phyloP scores from a whole-genome alignment of 2,329 filamentous ascomycete genomes.

The Cercospora canescens region DNA sequence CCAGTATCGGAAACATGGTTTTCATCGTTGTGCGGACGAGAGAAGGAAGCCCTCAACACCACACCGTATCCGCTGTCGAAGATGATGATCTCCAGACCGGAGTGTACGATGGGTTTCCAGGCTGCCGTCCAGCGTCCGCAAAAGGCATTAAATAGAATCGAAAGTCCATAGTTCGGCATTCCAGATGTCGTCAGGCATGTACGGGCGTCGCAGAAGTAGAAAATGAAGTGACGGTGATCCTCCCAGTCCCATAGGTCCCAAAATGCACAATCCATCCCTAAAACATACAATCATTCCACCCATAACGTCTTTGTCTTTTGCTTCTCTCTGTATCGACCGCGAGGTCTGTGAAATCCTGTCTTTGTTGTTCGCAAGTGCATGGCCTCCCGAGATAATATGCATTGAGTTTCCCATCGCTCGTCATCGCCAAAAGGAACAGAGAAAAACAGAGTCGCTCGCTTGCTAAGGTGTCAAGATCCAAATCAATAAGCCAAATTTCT shows the following conservation, averaged over 20 bases:
- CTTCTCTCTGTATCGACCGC: constrained; percentile 15
- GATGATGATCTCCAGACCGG: constrained; percentile 17
- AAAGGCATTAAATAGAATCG: constrained; percentile 15
- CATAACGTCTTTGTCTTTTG: constrained; percentile 5
- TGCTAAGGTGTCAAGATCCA: constrained; percentile 18
- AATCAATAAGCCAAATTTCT: constrained; percentile 36
- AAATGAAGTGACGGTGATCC: background rate
- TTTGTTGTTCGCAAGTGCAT: constrained; percentile 15
- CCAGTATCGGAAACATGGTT: constrained; percentile 16
- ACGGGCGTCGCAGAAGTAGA: constrained; percentile 19
- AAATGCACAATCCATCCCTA: constrained; percentile 9
- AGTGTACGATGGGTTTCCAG: constrained; percentile 29
- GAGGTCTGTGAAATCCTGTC: constrained; percentile 16
- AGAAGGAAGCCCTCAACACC: constrained; percentile 21
- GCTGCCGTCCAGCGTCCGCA: background rate
- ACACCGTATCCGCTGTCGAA: constrained; percentile 27
- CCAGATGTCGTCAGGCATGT: constrained; percentile 22
- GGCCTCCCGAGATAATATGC: constrained; percentile 19
- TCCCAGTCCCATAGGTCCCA: constrained; percentile 7
- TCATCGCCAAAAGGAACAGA: constrained; percentile 7
- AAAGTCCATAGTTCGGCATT: constrained; percentile 18
- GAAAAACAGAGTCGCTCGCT: constrained; percentile 23
- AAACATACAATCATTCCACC: constrained; percentile 15
- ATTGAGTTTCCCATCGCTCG: constrained; percentile 8
- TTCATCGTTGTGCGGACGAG: constrained; percentile 17